Conservation (phyloP, 495 filamentous ascomycete species). For the Bathelium albidoporum region DNA sequence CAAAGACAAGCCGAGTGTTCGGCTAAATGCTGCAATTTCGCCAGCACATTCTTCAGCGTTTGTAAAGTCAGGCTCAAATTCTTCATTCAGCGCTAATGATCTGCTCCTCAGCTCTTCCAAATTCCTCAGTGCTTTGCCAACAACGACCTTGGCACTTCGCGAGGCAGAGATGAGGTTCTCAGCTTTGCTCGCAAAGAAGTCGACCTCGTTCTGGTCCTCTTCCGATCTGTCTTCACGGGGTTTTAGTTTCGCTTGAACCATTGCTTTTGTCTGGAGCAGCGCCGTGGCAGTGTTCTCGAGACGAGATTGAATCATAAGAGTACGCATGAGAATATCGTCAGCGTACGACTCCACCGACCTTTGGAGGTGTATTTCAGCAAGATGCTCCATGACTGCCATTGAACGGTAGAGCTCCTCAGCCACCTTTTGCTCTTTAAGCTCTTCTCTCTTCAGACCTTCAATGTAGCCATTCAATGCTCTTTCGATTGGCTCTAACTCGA, state of each 20-base stretch:
- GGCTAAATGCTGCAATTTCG: conserved; percentile 57
- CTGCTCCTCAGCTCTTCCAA: conserved; percentile 69
- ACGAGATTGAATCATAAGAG: conserved; percentile 64
- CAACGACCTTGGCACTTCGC: conserved; percentile 74
- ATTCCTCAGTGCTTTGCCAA: conserved; percentile 64
- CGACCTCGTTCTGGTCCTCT: conserved; percentile 46
- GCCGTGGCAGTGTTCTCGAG: conserved; percentile 66
- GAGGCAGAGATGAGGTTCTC: conserved; percentile 64
- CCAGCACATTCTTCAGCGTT: conserved; percentile 52
- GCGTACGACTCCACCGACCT: conserved; percentile 65
- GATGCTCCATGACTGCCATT: conserved; percentile 75
- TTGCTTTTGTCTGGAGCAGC: conserved; percentile 48
- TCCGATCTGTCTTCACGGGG: conserved; percentile 36
- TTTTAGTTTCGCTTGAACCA: conserved; percentile 55
- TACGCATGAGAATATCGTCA: conserved; percentile 64
- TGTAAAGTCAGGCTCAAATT: conserved; percentile 45
- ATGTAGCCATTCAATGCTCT: conserved; percentile 82
- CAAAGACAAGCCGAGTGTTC: conserved; percentile 56
- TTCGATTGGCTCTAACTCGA: conserved; percentile 90
- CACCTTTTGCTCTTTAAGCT: conserved; percentile 75
- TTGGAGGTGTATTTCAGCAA: conserved; percentile 69
- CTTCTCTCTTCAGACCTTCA: conserved; percentile 69
- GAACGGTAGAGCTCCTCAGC: conserved; percentile 67
- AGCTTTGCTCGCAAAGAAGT: conserved; percentile 58
- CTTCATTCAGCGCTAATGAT: conserved; percentile 61